Base-by-base conservation (phyloP, 2,329 filamentous ascomycete genomes). In the Cryoendolithus antarcticus region DNA sequence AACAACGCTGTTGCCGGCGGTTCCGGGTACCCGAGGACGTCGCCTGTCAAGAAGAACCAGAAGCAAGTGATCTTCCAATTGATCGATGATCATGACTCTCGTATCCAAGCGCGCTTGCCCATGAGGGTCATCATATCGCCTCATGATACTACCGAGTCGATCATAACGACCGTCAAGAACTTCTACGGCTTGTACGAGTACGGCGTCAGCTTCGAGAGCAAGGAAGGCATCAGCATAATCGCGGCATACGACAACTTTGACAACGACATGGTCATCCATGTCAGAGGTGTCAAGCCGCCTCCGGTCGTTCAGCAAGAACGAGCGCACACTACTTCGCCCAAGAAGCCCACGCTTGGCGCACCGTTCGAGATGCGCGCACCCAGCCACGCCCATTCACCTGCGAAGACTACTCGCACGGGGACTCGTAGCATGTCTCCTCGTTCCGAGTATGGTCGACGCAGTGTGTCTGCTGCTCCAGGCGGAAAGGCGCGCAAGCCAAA, bases 81-180 rank as follows among this genome's bases (percentile, higher is more conserved):
- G 39, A 69, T 86, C 50, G 54, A 57, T 40, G 47, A 45, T n/a
- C 45, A 53, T 34, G 54, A 58, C 43, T 53, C 55, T 40, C 52
- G 53, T 31, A 53, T 57, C 37, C 55, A 58, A 52, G 82, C 81
- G 63, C 79, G 83, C 56, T 69, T 88, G 49, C 82, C 83, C n/a
- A 80, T 89, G 75, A 72, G 82, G 54, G 82, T 89, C 39, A 83
- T 93, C 56, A 95, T 98, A 51, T 94, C 82, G 56, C 85, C 85
- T 34, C 88, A 96, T 62, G 91, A 98, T 67, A 88, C 85, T 38
- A 96, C 89, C 13, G 89, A 96, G 59, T 95, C 88, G 29, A 98
- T 98, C 65, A 85, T 96, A 48, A 91, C 86, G 9, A 96, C 91
- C 1, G 89, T 96, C 57, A 96, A 94, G 73, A 96, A 95, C 69